Conservation (phyloP, 805 yeast species). For the Sugiyamaella qingdaonensis region DNA sequence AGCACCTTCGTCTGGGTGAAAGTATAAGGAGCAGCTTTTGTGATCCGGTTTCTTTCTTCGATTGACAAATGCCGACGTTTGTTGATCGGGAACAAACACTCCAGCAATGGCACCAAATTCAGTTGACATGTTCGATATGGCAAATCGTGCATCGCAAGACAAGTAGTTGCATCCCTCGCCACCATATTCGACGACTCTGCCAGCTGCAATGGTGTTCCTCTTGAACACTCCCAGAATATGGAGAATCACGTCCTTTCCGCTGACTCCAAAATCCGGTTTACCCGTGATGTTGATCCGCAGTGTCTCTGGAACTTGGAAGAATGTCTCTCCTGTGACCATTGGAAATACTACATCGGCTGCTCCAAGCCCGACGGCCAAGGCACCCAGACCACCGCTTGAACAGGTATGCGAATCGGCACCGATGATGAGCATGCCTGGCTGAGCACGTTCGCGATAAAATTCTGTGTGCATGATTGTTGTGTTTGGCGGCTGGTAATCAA, state of each 20-base stretch:
- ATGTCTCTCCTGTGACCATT: constrained; percentile 15
- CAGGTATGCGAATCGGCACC: constrained; percentile 17
- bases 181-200: constrained; percentile 29
- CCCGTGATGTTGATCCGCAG: constrained; percentile 10
- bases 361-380: constrained; percentile 14
- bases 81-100: constrained; percentile 13
- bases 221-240: constrained; percentile 11
- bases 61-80: constrained; percentile 13
- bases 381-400: constrained; percentile 14
- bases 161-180: constrained; percentile 29
- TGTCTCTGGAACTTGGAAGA: constrained; percentile 16
- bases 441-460: constrained; percentile 15
- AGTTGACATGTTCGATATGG: constrained; percentile 17
- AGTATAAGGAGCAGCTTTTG: constrained; percentile 3
- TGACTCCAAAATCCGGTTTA: constrained; percentile 13
- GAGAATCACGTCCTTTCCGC: constrained; percentile 14
- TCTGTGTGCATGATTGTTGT: constrained; percentile 16
- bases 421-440: constrained; percentile 14
- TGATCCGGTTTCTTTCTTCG: constrained; percentile 6
- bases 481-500: constrained; percentile 15
- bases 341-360: constrained; percentile 15
- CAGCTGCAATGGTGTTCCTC: constrained; percentile 15
- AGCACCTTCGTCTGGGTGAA: constrained; percentile 13
- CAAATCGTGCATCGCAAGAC: constrained; percentile 29
- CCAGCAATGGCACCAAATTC: constrained; percentile 16